A percentile compares a stretch with the other conserved stretches of the same genome.
Evolutionary conservation across 2,329 filamentous ascomycete genomes (phyloP).

Genomic region (Cordyceps cicadae): DNA sequence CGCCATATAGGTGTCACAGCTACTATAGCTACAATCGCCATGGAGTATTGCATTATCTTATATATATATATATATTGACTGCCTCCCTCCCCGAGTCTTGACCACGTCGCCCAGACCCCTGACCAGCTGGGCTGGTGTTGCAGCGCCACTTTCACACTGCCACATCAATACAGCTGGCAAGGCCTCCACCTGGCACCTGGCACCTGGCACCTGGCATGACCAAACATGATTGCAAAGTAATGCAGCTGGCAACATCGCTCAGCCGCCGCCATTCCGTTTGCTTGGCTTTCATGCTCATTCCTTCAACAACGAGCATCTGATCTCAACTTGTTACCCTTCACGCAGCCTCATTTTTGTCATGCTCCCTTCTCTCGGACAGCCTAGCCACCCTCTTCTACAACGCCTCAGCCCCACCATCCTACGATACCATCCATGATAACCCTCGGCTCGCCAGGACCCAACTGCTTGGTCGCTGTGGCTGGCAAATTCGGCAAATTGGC

Average conservation of each 20-base stretch:
- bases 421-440: background rate
- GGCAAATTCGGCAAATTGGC: background rate
- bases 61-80: background rate
- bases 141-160: constrained; percentile 5
- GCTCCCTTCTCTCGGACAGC: background rate
- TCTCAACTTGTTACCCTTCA: background rate
- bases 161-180: constrained; percentile 6
- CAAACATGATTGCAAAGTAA: background rate
- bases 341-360: background rate
- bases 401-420: background rate
- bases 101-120: background rate
- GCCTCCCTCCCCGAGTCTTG: background rate
- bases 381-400: background rate
- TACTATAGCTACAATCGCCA: background rate
- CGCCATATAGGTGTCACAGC: background rate
- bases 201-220: background rate
- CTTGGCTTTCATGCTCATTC: background rate
- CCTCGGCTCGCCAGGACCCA: background rate
- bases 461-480: background rate
- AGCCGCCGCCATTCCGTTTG: background rate
- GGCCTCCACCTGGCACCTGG: background rate
- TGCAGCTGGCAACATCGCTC: background rate
- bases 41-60: background rate
- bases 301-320: background rate
- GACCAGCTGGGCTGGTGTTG: background rate